Conservation (phyloP, 176 grass and related monocot species). For the Guadua angustifolia region DNA sequence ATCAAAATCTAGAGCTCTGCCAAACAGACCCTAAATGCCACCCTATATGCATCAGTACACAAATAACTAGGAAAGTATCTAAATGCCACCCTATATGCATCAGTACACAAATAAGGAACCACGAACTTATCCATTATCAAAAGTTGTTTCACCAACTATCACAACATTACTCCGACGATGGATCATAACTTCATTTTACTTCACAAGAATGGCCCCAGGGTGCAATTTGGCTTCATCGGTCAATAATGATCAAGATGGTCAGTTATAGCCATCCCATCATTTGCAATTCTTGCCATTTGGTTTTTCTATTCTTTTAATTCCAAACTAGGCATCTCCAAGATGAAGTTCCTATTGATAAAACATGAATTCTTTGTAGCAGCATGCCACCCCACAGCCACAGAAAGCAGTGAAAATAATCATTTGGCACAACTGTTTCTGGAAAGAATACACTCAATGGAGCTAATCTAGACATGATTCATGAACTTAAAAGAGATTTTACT, state of each 20-base stretch:
- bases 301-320: neutral
- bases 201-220: slow-evolving; percentile 13
- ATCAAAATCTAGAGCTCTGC: no score
- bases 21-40: no score
- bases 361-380: neutral
- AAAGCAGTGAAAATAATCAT: neutral
- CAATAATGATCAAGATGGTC: slow-evolving; percentile 20
- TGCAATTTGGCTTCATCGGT: neutral
- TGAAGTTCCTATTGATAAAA: neutral
- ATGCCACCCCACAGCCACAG: neutral
- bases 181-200: slow-evolving; percentile 8
- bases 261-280: slow-evolving; percentile 14
- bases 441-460: neutral
- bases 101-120: slow-evolving; percentile 14
- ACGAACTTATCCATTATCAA: neutral
- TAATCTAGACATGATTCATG: slow-evolving; percentile 7
- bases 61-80: no score
- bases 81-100: neutral
- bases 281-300: neutral
- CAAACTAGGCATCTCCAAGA: slow-evolving; percentile 9
- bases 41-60: no score
- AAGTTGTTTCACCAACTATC: slow-evolving; percentile 30
- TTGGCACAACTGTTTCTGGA: neutral
- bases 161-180: slow-evolving; percentile 22
- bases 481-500: neutral